These are phyloP conservation scores for Melastoma candidum DNA, from an alignment of 441 rosid species.

Conservation along the genomic window DNA sequence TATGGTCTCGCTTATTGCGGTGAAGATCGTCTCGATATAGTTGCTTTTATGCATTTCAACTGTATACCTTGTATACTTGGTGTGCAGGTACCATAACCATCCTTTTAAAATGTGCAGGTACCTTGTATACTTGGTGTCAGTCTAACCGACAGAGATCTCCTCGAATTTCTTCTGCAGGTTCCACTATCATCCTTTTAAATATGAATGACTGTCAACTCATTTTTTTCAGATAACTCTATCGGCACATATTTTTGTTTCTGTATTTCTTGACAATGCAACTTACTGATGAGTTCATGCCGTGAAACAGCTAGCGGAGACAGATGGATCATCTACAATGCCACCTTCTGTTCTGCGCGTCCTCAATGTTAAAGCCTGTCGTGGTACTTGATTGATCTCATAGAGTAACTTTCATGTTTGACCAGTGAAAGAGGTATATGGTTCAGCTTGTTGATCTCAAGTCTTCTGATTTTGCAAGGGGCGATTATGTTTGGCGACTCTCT, in stretches of 20 bases:
- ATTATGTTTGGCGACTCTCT: slow-evolving; percentile 96
- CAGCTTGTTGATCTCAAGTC: neutral
- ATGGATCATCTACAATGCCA: slow-evolving; percentile 82
- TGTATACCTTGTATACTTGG: too few relatives aligned
- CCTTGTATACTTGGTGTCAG: slow-evolving; percentile 86
- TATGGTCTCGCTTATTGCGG: too few relatives aligned
- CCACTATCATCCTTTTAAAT: neutral
- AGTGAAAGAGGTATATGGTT: neutral
- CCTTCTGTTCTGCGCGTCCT: slow-evolving; percentile 70
- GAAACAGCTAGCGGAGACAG: slow-evolving; percentile 76
- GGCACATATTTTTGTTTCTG: neutral
- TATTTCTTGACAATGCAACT: neutral
- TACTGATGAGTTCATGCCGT: slow-evolving; percentile 6
- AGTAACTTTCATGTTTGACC: neutral
- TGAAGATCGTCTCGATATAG: too few relatives aligned
- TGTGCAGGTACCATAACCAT: too few relatives aligned
- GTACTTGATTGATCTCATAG: slow-evolving; percentile 16
- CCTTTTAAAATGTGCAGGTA: slow-evolving; percentile 37
- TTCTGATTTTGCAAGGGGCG: slow-evolving; percentile 42
- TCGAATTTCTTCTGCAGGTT: slow-evolving; percentile 91
- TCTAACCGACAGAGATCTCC: slow-evolving; percentile 66
- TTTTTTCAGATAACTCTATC: neutral
- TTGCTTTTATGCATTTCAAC: too few relatives aligned
- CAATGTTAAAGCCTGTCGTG: slow-evolving; percentile 85
- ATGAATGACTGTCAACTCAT: neutral